phyloP scores from a whole-genome alignment of 2,329 filamentous ascomycete genomes.

The Teratosphaeria nubilosa region DNA sequence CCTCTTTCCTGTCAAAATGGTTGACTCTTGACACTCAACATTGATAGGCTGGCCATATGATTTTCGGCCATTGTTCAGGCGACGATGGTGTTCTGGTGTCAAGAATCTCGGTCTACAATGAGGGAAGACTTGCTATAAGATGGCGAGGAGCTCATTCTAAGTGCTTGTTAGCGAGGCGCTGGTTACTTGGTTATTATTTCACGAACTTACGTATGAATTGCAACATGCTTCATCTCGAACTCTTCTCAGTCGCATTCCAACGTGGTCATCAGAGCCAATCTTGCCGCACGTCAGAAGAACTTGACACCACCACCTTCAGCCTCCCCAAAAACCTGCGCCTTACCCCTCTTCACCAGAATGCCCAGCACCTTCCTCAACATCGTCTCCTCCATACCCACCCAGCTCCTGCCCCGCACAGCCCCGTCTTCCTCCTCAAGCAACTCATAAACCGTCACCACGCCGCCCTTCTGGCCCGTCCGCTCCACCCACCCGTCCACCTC shows the following conservation, averaged over 20 bases:
- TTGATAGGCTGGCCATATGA: background rate
- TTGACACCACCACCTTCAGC: constrained; percentile 88
- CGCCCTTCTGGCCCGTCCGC: constrained; percentile 76
- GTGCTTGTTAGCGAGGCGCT: background rate
- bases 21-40: background rate
- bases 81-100: background rate
- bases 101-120: background rate
- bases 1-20: background rate
- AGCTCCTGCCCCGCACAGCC: constrained; percentile 51
- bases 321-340: constrained; percentile 84
- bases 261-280: background rate
- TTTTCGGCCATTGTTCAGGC: background rate
- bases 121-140: constrained; percentile 30
- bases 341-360: constrained; percentile 78
- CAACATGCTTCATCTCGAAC: background rate
- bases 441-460: constrained; percentile 87
- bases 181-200: background rate
- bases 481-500: constrained; percentile 71
- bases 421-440: constrained; percentile 84
- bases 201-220: background rate
- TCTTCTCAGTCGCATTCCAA: background rate
- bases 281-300: constrained; percentile 60
- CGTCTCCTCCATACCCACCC: constrained; percentile 58
- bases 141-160: background rate
- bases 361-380: constrained; percentile 69